A percentile compares a stretch with the other conserved stretches of the same genome.
phyloP scores from a whole-genome alignment of 176 grass and related monocot genomes.

The Eragrostis nindensis region DNA sequence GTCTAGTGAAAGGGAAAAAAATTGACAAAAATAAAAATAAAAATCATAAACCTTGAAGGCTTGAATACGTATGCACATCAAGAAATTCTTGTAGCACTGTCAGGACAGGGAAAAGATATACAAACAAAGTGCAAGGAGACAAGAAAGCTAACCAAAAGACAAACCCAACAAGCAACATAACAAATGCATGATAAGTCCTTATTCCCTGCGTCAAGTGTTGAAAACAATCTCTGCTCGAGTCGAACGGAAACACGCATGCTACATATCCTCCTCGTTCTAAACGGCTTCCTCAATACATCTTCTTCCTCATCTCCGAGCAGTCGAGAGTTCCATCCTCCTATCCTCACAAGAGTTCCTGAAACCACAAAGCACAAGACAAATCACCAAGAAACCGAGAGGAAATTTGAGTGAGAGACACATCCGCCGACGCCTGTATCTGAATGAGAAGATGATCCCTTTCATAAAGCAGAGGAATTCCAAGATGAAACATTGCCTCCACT shows the following conservation, averaged over 20 bases:
- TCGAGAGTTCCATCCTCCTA: not conserved
- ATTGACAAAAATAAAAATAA: no score
- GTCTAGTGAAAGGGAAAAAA: not conserved
- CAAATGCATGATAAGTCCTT: constrained; percentile 32
- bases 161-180: constrained; percentile 40
- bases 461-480: constrained; percentile 50
- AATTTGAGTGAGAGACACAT: not conserved
- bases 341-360: constrained; percentile 11
- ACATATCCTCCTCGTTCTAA: constrained; percentile 20
- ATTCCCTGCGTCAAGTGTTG: constrained; percentile 41
- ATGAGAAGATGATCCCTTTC: constrained; percentile 64
- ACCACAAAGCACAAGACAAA: not conserved
- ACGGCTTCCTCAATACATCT: not conserved
- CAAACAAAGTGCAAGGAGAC: constrained; percentile 34
- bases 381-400: constrained; percentile 26
- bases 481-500: constrained; percentile 60
- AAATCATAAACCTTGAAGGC: no score
- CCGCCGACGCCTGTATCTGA: not conserved
- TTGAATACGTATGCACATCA: not conserved
- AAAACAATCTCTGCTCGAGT: constrained; percentile 17
- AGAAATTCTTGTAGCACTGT: constrained; percentile 31
- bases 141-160: constrained; percentile 33
- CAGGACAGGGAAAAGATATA: constrained; percentile 15
- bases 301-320: constrained; percentile 22
- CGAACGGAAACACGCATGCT: constrained; percentile 14